These are phyloP conservation scores for Auriscalpium vulgare DNA, from an alignment of 768 basidiomycete species.

Conservation along the genomic window DNA sequence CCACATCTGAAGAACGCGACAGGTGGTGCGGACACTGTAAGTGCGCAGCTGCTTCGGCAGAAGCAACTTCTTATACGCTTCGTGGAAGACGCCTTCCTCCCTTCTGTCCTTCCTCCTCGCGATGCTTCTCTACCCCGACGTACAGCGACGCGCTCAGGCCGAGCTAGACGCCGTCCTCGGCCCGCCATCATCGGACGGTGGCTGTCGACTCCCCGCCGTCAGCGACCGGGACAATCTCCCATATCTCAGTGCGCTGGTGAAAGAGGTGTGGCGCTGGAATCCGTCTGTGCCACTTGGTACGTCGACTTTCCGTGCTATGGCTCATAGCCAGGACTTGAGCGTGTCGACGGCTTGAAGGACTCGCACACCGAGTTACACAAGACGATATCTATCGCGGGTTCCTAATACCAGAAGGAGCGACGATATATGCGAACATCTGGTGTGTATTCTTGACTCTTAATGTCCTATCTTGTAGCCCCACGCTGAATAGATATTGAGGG, in stretches of 20 bases:
- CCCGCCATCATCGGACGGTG: background rate
- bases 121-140: background rate
- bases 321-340: no score
- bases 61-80: background rate
- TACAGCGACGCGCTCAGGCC: background rate
- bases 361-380: conserved; percentile 16
- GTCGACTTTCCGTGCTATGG: background rate
- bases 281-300: background rate
- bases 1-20: background rate
- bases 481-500: conserved; percentile 17
- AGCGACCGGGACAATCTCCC: background rate
- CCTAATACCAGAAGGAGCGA: conserved; percentile 13
- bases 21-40: background rate
- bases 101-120: background rate
- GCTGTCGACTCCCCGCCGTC: background rate
- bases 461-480: background rate
- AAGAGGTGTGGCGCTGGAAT: conserved; percentile 1
- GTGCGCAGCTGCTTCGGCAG: background rate
- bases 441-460: background rate
- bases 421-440: conserved; percentile 6
- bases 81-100: background rate
- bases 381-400: conserved; percentile 19
- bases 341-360: background rate
- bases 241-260: background rate
- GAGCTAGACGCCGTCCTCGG: background rate